phyloP scores from a whole-genome alignment of 495 filamentous ascomycete genomes.

The Neurospora pannonica region DNA sequence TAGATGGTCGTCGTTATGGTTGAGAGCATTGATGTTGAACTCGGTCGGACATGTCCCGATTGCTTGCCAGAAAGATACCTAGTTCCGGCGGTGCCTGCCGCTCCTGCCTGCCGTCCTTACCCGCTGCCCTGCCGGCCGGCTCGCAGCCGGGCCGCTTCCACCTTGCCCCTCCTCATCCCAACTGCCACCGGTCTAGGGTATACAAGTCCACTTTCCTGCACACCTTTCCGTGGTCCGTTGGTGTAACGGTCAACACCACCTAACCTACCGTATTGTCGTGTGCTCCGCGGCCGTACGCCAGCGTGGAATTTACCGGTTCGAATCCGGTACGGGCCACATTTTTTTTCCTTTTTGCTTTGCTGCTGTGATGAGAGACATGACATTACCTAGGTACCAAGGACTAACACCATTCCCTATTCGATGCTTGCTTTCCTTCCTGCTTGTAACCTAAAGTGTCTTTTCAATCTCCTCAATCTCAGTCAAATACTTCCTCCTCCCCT shows the following conservation, averaged over 20 bases:
- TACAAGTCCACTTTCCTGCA: not conserved
- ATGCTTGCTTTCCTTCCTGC: not conserved
- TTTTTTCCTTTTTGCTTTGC: not conserved
- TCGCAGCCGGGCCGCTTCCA: not conserved
- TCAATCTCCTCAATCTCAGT: slow-evolving; percentile 16
- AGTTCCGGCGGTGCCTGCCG: no score
- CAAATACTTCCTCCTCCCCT: slow-evolving; percentile 14
- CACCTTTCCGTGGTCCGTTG: not conserved
- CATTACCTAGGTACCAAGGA: not conserved
- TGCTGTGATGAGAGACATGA: not conserved
- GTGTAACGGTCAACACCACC: not conserved
- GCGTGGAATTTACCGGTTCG: not conserved
- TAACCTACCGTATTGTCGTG: not conserved
- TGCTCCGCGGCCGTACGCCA: not conserved
- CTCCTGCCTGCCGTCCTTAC: not conserved
- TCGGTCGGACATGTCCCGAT: not conserved
- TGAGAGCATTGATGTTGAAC: not conserved
- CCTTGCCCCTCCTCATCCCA: no score
- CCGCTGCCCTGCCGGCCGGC: not conserved
- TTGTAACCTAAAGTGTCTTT: not conserved
- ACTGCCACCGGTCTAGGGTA: not conserved
- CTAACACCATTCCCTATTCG: not conserved
- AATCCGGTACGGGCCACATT: not conserved
- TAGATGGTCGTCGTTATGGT: not conserved
- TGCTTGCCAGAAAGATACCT: not conserved